Evolutionary conservation across 169 alveolate species (phyloP), one percentile per base, ranked within the genome.

Genomic region (Eimeria brunetti): DNA sequence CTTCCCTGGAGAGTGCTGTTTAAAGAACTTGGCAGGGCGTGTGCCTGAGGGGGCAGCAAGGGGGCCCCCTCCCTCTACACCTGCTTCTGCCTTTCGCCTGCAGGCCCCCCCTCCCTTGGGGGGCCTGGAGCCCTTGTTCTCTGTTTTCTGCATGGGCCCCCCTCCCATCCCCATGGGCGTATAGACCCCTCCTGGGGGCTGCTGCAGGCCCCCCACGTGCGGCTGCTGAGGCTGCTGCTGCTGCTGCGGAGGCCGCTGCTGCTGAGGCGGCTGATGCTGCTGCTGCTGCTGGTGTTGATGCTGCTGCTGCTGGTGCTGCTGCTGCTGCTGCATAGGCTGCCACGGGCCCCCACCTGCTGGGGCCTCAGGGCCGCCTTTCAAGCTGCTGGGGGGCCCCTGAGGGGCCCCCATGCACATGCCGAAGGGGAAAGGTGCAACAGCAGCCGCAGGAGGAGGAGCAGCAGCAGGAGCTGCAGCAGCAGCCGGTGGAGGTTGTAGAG

Each of bases 261-360:
- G n/a, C n/a, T n/a, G n/a, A n/a, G n/a, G n/a, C n/a, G n/a, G n/a
- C n/a, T n/a, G n/a, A n/a, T 38, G 73, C 73, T 62, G 84, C 58
- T 73, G 84, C 84, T 73, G 84, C 56, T 4, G 84, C 7, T 4
- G 49, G 20, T 4, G 49, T 2, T 44, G 56, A n/a, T 36, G 84
- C 58, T 38, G 84, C 58, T 36, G 84, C 84, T 44, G 49, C 30
- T 73, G 56, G 30, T 36, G 84, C 30, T 73, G 83, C 12, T 51
- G 91, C 91, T 83, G 91, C 76, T 51, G 91, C 91, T 83, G 91
- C 76, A 83, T 51, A 14, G 91, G 75, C 16, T 56, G 64, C 91
- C 91, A 83, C 9, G 91, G 76, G 38, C 75, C 91, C 44, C 60
- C 75, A 12, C 76, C 76, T 16, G 60, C 14, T 3, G 91, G 91